Conservation (phyloP, 2,329 filamentous ascomycete species). For the Neoascochyta sp. region DNA sequence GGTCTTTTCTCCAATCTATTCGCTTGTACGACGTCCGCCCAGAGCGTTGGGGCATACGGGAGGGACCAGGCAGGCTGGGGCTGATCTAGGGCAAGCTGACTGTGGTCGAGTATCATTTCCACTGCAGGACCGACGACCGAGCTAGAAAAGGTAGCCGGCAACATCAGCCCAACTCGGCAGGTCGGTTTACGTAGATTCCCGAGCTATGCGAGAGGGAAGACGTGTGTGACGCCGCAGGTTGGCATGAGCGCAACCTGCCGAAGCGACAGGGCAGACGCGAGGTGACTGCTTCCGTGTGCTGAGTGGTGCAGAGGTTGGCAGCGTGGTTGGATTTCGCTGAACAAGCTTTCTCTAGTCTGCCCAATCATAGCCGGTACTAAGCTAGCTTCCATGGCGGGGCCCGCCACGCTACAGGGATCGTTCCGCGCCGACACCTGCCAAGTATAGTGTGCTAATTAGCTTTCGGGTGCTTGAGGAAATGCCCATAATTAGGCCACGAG, state of each 20-base stretch:
- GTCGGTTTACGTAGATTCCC: constrained; percentile 26
- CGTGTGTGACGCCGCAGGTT: constrained; percentile 28
- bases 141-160: constrained; percentile 22
- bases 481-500: constrained; percentile 35
- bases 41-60: constrained; percentile 14
- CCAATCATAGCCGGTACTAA: constrained; percentile 27
- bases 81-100: constrained; percentile 20
- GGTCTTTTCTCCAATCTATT: constrained; percentile 18
- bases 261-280: constrained; percentile 27
- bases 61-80: constrained; percentile 16
- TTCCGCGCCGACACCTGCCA: constrained; percentile 24
- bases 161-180: constrained; percentile 30
- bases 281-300: constrained; percentile 22
- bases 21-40: constrained; percentile 19
- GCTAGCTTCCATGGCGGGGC: constrained; percentile 19
- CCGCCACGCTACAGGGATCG: constrained; percentile 16
- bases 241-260: constrained; percentile 29
- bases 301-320: constrained; percentile 28
- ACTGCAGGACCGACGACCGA: constrained; percentile 24
- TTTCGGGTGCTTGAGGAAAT: constrained; percentile 11
- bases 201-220: constrained; percentile 19
- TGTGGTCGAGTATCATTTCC: constrained; percentile 34
- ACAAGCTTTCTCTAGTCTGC: constrained; percentile 35
- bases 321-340: constrained; percentile 32
- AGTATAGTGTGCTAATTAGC: constrained; percentile 36